A percentile compares a stretch with the other conserved stretches of the same genome.
phyloP scores from a whole-genome alignment of 768 basidiomycete genomes.

The Suillus decipiens region DNA sequence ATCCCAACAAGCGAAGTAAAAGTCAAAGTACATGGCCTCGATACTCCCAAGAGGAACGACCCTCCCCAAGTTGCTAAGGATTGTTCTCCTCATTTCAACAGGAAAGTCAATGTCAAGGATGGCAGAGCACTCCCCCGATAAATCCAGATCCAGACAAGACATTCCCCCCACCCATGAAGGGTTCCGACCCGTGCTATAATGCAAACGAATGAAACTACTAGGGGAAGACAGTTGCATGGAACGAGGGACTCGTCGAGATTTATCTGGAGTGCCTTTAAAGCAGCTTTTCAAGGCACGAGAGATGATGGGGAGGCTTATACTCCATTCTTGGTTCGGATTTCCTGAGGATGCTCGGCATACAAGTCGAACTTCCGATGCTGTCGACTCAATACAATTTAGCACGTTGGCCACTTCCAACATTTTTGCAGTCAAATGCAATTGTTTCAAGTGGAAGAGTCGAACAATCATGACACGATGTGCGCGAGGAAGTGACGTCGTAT shows the following conservation, averaged over 20 bases:
- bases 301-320: neutral
- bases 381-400: neutral
- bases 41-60: neutral
- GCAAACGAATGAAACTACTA: neutral
- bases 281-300: neutral
- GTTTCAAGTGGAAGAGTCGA: neutral
- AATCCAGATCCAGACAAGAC: neutral
- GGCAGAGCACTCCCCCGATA: neutral
- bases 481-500: neutral
- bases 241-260: neutral
- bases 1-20: neutral
- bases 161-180: neutral
- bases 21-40: neutral
- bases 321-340: neutral
- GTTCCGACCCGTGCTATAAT: neutral
- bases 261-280: neutral
- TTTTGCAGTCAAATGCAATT: neutral
- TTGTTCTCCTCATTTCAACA: neutral
- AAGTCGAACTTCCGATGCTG: neutral
- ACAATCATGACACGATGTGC: neutral
- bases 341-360: neutral
- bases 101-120: neutral
- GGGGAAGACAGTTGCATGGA: neutral
- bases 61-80: neutral
- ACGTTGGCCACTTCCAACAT: conserved; percentile 4